Evolutionary conservation across 371 early-diverging fungal species (phyloP), one percentile per base, ranked within the genome.

Genomic region (Rhizopus stolonifer): DNA sequence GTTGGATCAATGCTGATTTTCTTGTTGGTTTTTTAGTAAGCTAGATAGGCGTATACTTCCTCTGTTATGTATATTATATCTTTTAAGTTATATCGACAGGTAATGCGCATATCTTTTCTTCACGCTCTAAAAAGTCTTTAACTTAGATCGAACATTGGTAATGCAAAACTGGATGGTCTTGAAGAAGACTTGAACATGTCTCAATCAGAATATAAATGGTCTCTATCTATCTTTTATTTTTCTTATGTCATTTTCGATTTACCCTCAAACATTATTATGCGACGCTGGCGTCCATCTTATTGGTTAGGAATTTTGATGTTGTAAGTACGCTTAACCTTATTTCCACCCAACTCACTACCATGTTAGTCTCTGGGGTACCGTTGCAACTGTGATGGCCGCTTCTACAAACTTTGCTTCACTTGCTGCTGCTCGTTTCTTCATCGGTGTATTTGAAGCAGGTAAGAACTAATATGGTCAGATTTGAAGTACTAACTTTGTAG

Each of bases 131-230:
- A 19, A 49, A n/a, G 9, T n/a, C 21, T 0, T 2, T 17, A 15
- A 3, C 25, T 52, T 42, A 69, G 73, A 47, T 69, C 69, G 21
- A 75, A 70, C 49, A 74, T 75, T 48, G 72, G 71, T 32, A 75
- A 75, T 47, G 76, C 76, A 1, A 75, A 66, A 46, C 49, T 75
- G 0, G 76, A 61, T 25, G 72, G 72, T n/a, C 45, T 75, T 11
- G 46, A 57, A 19, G 46, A 36, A 23, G 72, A 72, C 26, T 39
- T 71, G 45, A 11, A 52, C 9, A 39, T 71, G 58, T 52, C 67
- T 0, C 33, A 33, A 2, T 22, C 47, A 31, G 48, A 74, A 26
- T 74, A 64, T 38, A 36, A 53, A 31, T 60, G 60, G 62, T 34
- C 56, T 32, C 33, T 72, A 29, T 55, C 66, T 40, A 63, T 61